Evolutionary conservation across 441 rosid species (phyloP), one percentile per base, ranked within the genome.

Genomic region (Gossypium lobatum): DNA sequence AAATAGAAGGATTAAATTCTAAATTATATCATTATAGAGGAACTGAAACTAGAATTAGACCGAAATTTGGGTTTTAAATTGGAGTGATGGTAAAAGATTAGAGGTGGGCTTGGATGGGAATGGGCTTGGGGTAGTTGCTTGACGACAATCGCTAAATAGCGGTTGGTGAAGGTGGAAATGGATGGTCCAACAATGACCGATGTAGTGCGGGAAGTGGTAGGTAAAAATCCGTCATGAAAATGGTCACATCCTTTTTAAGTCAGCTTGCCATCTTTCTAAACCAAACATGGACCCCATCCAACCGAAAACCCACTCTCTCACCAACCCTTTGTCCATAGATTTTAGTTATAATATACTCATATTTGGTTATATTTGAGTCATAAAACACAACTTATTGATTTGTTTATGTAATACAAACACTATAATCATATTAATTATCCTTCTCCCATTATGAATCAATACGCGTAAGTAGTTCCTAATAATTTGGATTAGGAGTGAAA

Each of bases 281-380:
- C 72, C 42, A 26, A 46, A 26, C 72, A n/a, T 68, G 72, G 72
- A 68, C 72, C 72, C 71, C 71, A 23, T 46, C 21, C 59, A 6
- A 17, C 17, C 59, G 34, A 66, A 17, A 66, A 34, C 14, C 67
- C 48, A 64, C 64, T 20, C 48, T 31, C 14, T 48, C 58, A 67
- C 57, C 71, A 52, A 70, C 63, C 63, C 63, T 70, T 17, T 10
- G 7, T 31, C 37, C 37, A 31, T 31, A 5, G 0, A 31, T 31
- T 31, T 31, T 31, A 31, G 37, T 31, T 5, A 31, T 31, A 31
- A 4, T 31, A 31, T 1, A 31, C 37, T 5, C 37, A 31, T 31
- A 31, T 31, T 31, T 31, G 37, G 37, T 31, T 31, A 31, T 4
- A 31, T 31, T 4, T 4, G 6, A 4, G 34, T 31, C 34, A 31